These are phyloP conservation scores for Talaromyces sp. DNA, from an alignment of 2,329 filamentous ascomycete genomes.

Conservation along the genomic window DNA sequence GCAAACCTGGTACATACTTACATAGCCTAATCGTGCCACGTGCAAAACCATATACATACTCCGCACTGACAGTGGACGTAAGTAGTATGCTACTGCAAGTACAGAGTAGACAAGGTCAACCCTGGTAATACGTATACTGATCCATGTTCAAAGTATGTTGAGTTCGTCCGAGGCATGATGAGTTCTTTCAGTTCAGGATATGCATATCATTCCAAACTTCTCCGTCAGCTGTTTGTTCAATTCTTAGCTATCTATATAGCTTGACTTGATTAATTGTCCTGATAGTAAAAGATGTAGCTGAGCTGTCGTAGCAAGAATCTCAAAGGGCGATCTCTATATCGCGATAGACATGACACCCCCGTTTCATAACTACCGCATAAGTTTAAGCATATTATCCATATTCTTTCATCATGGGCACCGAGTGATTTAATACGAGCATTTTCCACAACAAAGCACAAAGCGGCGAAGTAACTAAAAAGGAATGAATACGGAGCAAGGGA, in stretches of 20 bases:
- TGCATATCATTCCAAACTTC: not conserved
- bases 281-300: not conserved
- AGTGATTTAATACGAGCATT: constrained; percentile 1
- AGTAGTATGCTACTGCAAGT: too few species aligned
- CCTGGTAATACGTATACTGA: not conserved
- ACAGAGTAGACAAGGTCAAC: too few species aligned
- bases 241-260: not conserved
- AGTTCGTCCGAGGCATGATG: not conserved
- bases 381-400: not conserved
- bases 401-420: too few species aligned
- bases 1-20: not conserved
- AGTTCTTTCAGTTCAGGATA: not conserved
- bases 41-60: not conserved
- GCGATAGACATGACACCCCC: constrained; percentile 5
- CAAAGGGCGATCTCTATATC: not conserved
- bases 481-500: not conserved
- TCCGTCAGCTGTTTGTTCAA: not conserved
- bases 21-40: not conserved
- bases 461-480: not conserved
- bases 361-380: too few species aligned
- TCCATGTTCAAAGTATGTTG: not conserved
- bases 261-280: not conserved
- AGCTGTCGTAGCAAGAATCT: not conserved
- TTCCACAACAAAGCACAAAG: not conserved
- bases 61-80: too few species aligned